Base-by-base conservation (phyloP, 2,329 filamentous ascomycete species). In the Mycosphaerella sp. region DNA sequence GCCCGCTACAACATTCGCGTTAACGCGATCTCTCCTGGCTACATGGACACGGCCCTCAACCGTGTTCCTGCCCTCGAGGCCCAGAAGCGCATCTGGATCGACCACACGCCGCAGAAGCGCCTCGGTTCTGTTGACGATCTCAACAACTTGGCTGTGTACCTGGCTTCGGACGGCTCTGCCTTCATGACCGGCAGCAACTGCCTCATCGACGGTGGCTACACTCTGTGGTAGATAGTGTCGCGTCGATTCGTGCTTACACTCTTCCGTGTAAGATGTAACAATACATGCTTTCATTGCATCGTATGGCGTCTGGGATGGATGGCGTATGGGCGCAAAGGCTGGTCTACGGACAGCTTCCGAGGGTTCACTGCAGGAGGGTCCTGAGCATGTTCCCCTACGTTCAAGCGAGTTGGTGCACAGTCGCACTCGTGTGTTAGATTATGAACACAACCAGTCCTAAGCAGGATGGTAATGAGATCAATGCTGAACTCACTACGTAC, bases 1-100 rank as follows among this genome's bases (percentile, higher is more conserved):
- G 86, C 87, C 66, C 86, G 87, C 73, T 80, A 89, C 72, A 78
- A 80, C 64, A 89, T 92, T 67, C 84, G 87, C 38, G 87, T 91
- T 66, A 93, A 93, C 79, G 85, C 82, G 72, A 89, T 92, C 73
- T 88, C 84, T 6, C 87, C 88, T 17, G 87, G 87, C 31, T 92
- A 92, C 76, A 91, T 92, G 84, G 86, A 91, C 76, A 93, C 87
- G 4, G 85, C 84, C 4, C 77, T 89, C 59, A 91, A 89, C 80
- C 83, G 84, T 56, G 85, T 88, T 6, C 85, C 86, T 21, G 84
- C 84, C 39, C 82, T 90, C 17, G 86, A 90, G 60, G 85, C 84
- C 45, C 85, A 89, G 78, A 89, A 89, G 82, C 85, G 84, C 73
- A 87, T 89, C 71, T 90, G 87, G 87, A 82, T 81, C 64, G 80